Percentiles rank a stretch among this genome's conserved stretches.
These are phyloP conservation scores for Cephalotrichum gorgonifer DNA, from an alignment of 2,329 filamentous ascomycete genomes.

Conservation along the genomic window DNA sequence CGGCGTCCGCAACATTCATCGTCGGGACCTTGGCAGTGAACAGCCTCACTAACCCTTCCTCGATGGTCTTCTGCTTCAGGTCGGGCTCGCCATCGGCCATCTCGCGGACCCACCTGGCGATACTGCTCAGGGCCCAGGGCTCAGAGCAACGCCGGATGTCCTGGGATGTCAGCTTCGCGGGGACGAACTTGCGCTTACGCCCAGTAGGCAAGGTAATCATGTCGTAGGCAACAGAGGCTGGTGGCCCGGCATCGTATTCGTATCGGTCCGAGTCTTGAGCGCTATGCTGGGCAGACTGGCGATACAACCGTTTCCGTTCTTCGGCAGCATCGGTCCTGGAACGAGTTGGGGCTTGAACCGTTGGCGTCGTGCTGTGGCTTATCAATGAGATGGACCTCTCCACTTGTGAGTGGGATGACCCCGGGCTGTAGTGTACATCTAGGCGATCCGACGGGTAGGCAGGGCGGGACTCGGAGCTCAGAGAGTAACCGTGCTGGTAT, in stretches of 20 bases:
- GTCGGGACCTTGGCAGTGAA: constrained; percentile 95
- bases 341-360: constrained; percentile 70
- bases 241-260: constrained; percentile 44
- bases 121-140: constrained; percentile 87
- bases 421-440: background rate
- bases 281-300: constrained; percentile 38
- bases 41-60: constrained; percentile 76
- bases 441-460: constrained; percentile 10
- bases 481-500: constrained; percentile 38
- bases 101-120: constrained; percentile 76
- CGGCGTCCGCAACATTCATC: constrained; percentile 96
- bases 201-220: constrained; percentile 73
- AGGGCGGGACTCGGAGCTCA: constrained; percentile 33
- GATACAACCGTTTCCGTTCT: constrained; percentile 45
- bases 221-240: constrained; percentile 58
- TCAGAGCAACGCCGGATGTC: constrained; percentile 81
- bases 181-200: constrained; percentile 73
- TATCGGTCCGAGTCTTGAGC: constrained; percentile 26
- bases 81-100: constrained; percentile 89
- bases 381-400: constrained; percentile 74
- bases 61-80: constrained; percentile 71
- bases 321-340: constrained; percentile 91
- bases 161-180: constrained; percentile 66
- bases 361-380: constrained; percentile 70
- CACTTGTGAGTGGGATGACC: constrained; percentile 4